These are phyloP conservation scores for Xylaria sp. DNA, from an alignment of 2,329 filamentous ascomycete genomes.

Conservation along the genomic window DNA sequence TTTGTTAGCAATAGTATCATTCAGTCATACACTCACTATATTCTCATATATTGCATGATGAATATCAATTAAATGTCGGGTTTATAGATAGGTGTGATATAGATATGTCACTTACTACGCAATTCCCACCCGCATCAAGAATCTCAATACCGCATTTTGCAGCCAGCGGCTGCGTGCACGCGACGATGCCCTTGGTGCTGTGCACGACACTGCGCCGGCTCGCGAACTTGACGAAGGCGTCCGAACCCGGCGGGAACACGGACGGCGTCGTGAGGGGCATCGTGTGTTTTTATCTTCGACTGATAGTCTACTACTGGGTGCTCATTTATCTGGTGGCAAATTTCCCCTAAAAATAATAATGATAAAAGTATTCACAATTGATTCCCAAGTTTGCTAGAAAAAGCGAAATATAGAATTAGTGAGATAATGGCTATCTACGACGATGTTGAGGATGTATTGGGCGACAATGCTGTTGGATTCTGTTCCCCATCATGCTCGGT, in stretches of 20 bases:
- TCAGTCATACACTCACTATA: neutral
- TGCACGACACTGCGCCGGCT: slow-evolving; percentile 93
- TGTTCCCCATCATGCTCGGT: neutral
- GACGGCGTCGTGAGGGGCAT: slow-evolving; percentile 63
- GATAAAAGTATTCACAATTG: too few species aligned
- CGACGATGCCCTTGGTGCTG: slow-evolving; percentile 90
- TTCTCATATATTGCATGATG: neutral
- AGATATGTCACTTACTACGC: slow-evolving; percentile 74
- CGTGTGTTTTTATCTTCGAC: neutral
- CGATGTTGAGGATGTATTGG: too few species aligned
- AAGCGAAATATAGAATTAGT: too few species aligned
- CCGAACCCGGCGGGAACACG: slow-evolving; percentile 58
- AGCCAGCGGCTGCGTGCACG: slow-evolving; percentile 89
- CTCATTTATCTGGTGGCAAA: too few species aligned
- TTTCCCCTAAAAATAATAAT: too few species aligned
- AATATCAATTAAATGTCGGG: neutral
- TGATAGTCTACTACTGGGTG: neutral
- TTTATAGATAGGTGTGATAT: neutral
- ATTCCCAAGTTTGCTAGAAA: too few species aligned
- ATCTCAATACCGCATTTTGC: slow-evolving; percentile 87
- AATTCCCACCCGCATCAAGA: slow-evolving; percentile 89
- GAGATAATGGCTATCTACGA: too few species aligned
- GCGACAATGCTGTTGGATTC: neutral
- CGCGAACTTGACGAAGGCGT: slow-evolving; percentile 71
- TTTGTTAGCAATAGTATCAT: neutral